Evolutionary conservation across 805 yeast genomes (phyloP).

Genomic region (Yarrowia osloensis): DNA sequence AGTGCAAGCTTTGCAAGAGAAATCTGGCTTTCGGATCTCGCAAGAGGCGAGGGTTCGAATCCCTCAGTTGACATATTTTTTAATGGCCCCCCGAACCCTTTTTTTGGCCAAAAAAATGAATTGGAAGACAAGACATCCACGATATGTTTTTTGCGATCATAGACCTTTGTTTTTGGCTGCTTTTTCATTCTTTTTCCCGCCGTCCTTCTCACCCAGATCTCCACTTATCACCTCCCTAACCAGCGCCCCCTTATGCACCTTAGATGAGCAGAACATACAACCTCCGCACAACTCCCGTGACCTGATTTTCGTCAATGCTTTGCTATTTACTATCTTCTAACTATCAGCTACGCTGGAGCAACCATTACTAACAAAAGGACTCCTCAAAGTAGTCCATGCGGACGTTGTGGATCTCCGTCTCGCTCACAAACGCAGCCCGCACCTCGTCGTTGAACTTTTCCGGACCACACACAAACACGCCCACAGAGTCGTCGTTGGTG

Average conservation of each 20-base stretch:
- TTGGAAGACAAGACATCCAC: no score
- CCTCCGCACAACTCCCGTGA: no score
- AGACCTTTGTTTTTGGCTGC: no score
- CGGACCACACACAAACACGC: conserved; percentile 23
- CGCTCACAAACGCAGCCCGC: conserved; percentile 1
- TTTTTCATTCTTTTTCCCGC: no score
- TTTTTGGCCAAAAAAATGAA: no score
- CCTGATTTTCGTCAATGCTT: not conserved
- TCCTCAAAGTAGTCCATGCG: conserved; percentile 27
- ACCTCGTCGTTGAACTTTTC: conserved; percentile 27
- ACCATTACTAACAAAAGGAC: conserved; percentile 14
- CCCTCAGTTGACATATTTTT: conserved; percentile 31
- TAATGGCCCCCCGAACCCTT: no score
- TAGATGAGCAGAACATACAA: not conserved
- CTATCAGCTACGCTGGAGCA: conserved; percentile 1
- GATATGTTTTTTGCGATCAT: no score
- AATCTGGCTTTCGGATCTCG: conserved; percentile 33
- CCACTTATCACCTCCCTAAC: no score
- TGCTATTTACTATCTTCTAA: not conserved
- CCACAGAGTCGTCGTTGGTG: conserved; percentile 11
- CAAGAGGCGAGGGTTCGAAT: conserved; percentile 34
- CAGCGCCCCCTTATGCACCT: not conserved
- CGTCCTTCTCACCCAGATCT: no score
- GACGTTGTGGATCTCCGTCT: not conserved
- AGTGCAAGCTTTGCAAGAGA: conserved; percentile 26